Base-by-base conservation (phyloP, 2,329 filamentous ascomycete species). In the Phaeoacremonium minimum region DNA sequence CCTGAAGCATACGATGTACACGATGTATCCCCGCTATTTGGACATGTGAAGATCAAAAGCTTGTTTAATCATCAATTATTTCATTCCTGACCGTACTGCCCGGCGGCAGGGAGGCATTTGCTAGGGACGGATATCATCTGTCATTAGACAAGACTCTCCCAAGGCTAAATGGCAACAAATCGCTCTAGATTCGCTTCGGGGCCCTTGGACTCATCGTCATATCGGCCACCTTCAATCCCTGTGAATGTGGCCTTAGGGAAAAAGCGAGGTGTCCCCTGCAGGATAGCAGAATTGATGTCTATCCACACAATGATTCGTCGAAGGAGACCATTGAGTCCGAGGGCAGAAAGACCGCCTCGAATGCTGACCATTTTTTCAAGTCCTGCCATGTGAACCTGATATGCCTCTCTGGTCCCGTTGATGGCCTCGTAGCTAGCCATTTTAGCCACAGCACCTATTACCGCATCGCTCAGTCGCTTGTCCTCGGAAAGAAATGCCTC, bases 401-500 rank as follows among this genome's bases (percentile, higher is more conserved):
- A 73, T 12, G 59, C 56, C 4, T 55, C 48, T 15, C 57, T 45
- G 15, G 60, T 57, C 15, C 69, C 69, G 43, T 65, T 71, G 42
- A 72, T 64, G n/a, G 68, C 67, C 46, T 75, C 71, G 47, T 69
- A 74, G 41, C 63, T 66, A 8, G 69, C 70, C 67, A 75, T 69
- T 43, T 70, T 68, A 20, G 66, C 66, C 4, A 71, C 66, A 4
- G 70, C 68, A 7, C 63, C 65, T 34, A 73, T 60, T 19, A 71
- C 42, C 12, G 60, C 60, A 44, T 73, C 67, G 41, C 52, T 62
- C 6, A 60, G 49, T 5, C 46, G 44, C 18, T 52, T 43, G 4
- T 43, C 41, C 17, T 53, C 33, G 47, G 28, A 56, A n/a, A 46
- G 45, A 18, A 71, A 51, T 8, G 56, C 54, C 5, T 52, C 41